Base-by-base conservation (phyloP, 2,329 filamentous ascomycete genomes). In the Basipetospora sp. region DNA sequence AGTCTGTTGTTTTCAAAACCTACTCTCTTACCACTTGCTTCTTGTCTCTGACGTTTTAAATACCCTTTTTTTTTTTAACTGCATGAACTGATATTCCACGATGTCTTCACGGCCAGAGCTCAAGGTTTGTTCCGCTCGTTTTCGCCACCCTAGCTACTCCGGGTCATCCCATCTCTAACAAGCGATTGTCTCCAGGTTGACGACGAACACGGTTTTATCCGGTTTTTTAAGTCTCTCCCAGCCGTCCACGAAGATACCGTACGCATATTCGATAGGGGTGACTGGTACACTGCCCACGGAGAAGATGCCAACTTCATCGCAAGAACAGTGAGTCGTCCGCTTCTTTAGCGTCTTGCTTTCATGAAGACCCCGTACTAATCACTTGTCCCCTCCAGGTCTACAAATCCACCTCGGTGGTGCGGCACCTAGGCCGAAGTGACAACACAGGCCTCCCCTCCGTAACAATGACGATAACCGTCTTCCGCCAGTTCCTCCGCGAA, bases 161-260 rank as follows among this genome's bases (percentile, higher is more conserved):
- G 19, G 15, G 17, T 26, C 18, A 22, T 38, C 9, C 18, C 14
- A 25, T 25, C 19, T 22, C 9, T n/a, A n/a, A n/a, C n/a, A n/a
- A n/a, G n/a, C n/a, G n/a, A n/a, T n/a, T n/a, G n/a, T 16, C 4
- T 25, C 11, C 40, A 87, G 81, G 84, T 96, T 54, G 92, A 98
- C 52, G 90, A 98, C 54, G 90, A 98, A 65, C 77, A 80, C 53
- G 86, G 88, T 47, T 98, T 98, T 67, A 94, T 96, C 62, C 84
- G 80, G 48, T 93, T 86, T 63, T 98, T 92, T 67, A 88, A 88
- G 49, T 80, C 77, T n/a, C 69, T 98, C 3, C 76, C 85, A 5
- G 51, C 65, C 11, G 74, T 76, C 38, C 74, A 76, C 48, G 70
- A 76, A 28, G 80, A 82, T 39, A 87, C 84, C 0, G 70, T 98